Conservation (phyloP, 257 asterid species). For the Salvia hispanica region DNA sequence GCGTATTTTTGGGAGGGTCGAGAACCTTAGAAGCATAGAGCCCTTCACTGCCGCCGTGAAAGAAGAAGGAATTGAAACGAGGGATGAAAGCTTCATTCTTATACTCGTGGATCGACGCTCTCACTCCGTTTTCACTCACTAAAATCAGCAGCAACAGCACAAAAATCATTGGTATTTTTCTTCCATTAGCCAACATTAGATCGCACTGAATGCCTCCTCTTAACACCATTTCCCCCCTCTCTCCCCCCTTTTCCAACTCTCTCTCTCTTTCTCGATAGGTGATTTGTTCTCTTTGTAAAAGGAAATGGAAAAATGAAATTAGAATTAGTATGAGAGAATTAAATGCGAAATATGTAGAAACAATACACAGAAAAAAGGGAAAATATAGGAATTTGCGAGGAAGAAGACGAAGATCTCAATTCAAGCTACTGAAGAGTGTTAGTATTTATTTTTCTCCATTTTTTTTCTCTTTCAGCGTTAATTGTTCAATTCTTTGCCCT, state of each 20-base stretch:
- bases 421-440: background rate
- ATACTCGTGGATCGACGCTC: slow-evolving; percentile 95
- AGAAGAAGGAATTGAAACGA: slow-evolving; percentile 83
- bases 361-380: background rate
- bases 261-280: slow-evolving; percentile 7
- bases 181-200: slow-evolving; percentile 37
- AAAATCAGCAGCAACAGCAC: slow-evolving; percentile 39
- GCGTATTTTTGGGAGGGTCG: slow-evolving; percentile 41
- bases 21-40: slow-evolving; percentile 77
- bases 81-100: slow-evolving; percentile 79
- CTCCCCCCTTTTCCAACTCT: slow-evolving; percentile 12
- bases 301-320: background rate
- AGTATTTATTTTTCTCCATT: background rate
- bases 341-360: slow-evolving; percentile 1
- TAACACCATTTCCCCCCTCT: slow-evolving; percentile 32
- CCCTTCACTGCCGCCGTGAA: slow-evolving; percentile 98
- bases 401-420: slow-evolving; percentile 41
- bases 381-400: slow-evolving; percentile 16
- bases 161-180: slow-evolving; percentile 31
- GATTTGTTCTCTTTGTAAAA: background rate
- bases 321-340: background rate
- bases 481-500: no score
- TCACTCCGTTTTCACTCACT: slow-evolving; percentile 46
- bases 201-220: slow-evolving; percentile 42
- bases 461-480: no score